phyloP scores from a whole-genome alignment of 768 basidiomycete genomes.

The Lactarius akahatsu region DNA sequence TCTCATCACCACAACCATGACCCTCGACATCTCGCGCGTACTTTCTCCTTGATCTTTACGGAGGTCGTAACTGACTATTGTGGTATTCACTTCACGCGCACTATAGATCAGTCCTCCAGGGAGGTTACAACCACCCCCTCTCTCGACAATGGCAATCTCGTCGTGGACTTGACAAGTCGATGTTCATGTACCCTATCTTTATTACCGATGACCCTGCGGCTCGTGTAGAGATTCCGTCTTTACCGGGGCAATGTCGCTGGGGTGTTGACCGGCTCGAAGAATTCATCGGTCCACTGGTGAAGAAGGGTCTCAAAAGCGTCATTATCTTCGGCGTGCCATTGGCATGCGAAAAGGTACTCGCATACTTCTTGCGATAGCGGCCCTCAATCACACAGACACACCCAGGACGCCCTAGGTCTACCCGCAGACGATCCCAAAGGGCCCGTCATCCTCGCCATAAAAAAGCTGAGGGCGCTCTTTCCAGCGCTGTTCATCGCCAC shows the following conservation, averaged over 20 bases:
- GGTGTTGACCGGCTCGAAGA: conserved; percentile 89
- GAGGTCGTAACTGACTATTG: not conserved
- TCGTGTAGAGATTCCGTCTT: conserved; percentile 65
- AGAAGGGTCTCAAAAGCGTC: conserved; percentile 87
- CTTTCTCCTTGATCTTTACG: not conserved
- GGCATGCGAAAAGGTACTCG: conserved; percentile 66
- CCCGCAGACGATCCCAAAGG: conserved; percentile 89
- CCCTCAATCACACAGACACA: not conserved
- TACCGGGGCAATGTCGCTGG: conserved; percentile 92
- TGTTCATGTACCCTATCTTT: conserved; percentile 99
- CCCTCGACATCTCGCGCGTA: conserved; percentile 29
- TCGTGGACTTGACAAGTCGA: conserved; percentile 77
- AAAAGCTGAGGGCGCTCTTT: conserved; percentile 70
- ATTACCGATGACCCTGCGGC: conserved; percentile 93
- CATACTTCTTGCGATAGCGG: not conserved
- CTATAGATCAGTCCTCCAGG: conserved; percentile 75
- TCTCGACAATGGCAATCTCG: conserved; percentile 85
- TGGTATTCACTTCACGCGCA: not conserved
- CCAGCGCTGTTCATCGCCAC: conserved; percentile 86
- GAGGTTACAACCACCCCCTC: conserved; percentile 91
- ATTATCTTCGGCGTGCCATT: conserved; percentile 94
- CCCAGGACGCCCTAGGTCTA: conserved; percentile 75
- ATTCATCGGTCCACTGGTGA: conserved; percentile 83
- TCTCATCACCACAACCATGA: conserved; percentile 9
- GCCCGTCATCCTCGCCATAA: conserved; percentile 93